Base-by-base conservation (phyloP, 1,284 basidiomycete genomes). In the Irpex lacteus region DNA sequence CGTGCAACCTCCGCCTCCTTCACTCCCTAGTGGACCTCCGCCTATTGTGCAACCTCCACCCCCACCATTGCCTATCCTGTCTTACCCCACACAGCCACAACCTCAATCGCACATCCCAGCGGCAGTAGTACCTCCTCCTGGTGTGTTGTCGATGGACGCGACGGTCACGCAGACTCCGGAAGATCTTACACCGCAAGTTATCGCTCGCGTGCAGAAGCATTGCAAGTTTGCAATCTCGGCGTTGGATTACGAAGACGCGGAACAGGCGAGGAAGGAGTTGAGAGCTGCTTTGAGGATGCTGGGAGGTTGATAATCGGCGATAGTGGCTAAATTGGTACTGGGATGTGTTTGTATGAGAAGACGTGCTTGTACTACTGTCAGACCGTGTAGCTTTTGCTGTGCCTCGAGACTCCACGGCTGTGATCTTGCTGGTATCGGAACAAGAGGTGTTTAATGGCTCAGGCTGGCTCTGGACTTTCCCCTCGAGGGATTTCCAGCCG, bases 171-270 rank as follows among this genome's bases (percentile, higher is more conserved):
- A 71, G 19, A 44, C 71, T 18, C 75, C 77, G 2, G 70, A 82
- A 1, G 87, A 88, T 55, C 76, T 92, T 55, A 88, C 91, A 2
- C 86, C 90, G 1, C 75, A 75, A 60, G 70, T 85, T 63, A 84
- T 96, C 44, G 82, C 89, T 34, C 87, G 89, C 69, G 86, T 85
- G 26, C 95, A 98, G 80, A 96, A 94, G 73, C 95, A 96, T 71
- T 95, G 94, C 70, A 85, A 85, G 61, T 97, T 90, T 78, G 96
- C 96, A 5, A 94, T 97, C 65, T 95, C 92, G 19, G 88, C 96
- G 18, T 78, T 98, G 63, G 94, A 98, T 72, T 98, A 95, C 74
- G 96, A 98, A 72, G 96, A 98, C 75, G 81, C 82, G 13, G 90
- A 91, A 68, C 90, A 92, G 68, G 95, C 95, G 21, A 82, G 85